Base-by-base conservation (phyloP, 1,284 basidiomycete genomes). In the Ustilago cynodontis region DNA sequence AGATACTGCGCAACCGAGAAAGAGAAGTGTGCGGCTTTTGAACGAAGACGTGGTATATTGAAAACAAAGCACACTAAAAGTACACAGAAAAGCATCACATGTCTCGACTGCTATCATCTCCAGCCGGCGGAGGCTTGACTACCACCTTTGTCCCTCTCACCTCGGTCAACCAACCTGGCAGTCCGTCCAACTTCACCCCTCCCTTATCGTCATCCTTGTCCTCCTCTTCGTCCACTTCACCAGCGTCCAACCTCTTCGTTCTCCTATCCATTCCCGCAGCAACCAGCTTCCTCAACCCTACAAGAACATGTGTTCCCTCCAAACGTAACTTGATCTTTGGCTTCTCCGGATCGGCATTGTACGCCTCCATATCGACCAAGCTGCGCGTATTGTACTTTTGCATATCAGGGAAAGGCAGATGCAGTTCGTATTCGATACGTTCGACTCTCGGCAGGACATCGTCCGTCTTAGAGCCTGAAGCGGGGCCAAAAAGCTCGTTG, bases 91-190 rank as follows among this genome's bases (percentile, higher is more conserved):
- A n/a, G 1, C 11, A 9, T 60, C 50, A 76, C 63, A 76, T 76
- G 33, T 76, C 73, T 14, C 58, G 55, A 64, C 73, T 76, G 56
- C 65, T 62, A n/a, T 76, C 73, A 31, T 65, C 67, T 6, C 54
- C 65, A 13, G 63, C 57, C 24, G 60, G 31, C 5, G 74, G 57
- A 10, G 56, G 69, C 31, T 57, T 58, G 11, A 80, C 71, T n/a
- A 63, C 55, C 45, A 81, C 76, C 61, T 62, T 77, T 0, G 78
- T 81, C 0, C 80, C 76, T 45, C 72, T 67, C 7, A 82, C 67
- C 20, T 80, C 74, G 31, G 71, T 74, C 69, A 82, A 20, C 80
- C 80, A 82, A 1, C 68, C 63, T 0, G 80, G 80, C 41, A 82
- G 31, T 1, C 80, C 79, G 31, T 71, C 63, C 41, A 71, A 41